A percentile compares a stretch with the other conserved stretches of the same genome.
These are phyloP conservation scores for Colletotrichum aenigma DNA, from an alignment of 2,329 filamentous ascomycete species.

Conservation along the genomic window DNA sequence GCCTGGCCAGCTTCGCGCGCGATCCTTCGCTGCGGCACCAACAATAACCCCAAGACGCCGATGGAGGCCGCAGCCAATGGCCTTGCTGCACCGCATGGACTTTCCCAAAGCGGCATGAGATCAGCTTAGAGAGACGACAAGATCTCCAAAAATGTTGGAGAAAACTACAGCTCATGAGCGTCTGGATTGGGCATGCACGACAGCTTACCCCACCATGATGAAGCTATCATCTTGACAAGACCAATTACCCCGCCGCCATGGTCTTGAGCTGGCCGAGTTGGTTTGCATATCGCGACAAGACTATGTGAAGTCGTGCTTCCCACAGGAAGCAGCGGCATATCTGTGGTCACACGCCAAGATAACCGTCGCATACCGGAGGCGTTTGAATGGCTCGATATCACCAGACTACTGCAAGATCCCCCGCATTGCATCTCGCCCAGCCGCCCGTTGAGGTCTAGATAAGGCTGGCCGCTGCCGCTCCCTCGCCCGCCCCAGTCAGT, in stretches of 20 bases:
- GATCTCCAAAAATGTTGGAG: conserved; percentile 1
- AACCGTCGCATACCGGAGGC: background rate
- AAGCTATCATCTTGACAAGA: background rate
- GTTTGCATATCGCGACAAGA: background rate
- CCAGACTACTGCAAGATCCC: background rate
- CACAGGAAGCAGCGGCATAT: background rate
- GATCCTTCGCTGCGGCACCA: background rate
- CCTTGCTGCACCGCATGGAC: conserved; percentile 2
- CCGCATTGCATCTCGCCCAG: background rate
- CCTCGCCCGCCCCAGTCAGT: background rate
- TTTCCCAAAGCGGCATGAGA: background rate
- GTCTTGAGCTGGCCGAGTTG: background rate
- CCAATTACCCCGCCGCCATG: background rate
- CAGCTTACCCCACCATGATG: background rate
- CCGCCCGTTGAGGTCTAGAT: background rate
- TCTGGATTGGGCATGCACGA: background rate
- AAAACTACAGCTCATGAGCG: background rate
- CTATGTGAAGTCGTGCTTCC: background rate
- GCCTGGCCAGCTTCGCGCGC: background rate
- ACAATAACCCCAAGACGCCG: background rate
- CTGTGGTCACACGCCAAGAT: background rate
- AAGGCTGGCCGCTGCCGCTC: background rate
- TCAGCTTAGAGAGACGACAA: background rate
- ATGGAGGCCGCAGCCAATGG: background rate
- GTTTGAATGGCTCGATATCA: background rate